Percentiles rank a stretch among this genome's conserved stretches.
These are phyloP conservation scores for Apiotrichum siamense DNA, from an alignment of 1,284 basidiomycete genomes.

Conservation along the genomic window DNA sequence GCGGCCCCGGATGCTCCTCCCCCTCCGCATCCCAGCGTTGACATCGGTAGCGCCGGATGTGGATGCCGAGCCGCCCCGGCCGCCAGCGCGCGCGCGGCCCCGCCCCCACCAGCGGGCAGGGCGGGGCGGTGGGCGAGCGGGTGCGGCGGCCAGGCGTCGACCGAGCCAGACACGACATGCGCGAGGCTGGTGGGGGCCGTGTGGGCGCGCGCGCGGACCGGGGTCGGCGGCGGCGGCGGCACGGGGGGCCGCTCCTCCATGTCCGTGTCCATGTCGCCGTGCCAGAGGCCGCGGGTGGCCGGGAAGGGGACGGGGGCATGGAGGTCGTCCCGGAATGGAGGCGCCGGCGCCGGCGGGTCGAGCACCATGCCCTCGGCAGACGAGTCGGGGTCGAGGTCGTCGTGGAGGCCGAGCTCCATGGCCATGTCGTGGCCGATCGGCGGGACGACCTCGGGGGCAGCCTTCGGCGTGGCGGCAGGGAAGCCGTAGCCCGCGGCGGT, in stretches of 20 bases:
- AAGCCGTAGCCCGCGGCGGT: neutral
- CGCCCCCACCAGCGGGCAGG: too few species aligned
- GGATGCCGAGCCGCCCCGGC: neutral
- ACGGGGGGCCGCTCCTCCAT: neutral
- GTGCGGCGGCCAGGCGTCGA: neutral
- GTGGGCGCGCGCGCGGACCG: neutral
- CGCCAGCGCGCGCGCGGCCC: neutral
- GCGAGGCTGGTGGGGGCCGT: neutral
- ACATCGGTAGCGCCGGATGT: neutral
- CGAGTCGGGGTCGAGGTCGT: too few species aligned
- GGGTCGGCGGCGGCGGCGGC: neutral
- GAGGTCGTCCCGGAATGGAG: too few species aligned
- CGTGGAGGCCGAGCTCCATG: neutral
- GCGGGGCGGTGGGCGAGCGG: neutral
- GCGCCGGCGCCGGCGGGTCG: too few species aligned
- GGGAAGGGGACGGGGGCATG: too few species aligned
- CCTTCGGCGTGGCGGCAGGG: neutral
- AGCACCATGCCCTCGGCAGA: too few species aligned
- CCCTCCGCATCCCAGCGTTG: neutral
- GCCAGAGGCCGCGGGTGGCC: too few species aligned
- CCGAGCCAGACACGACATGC: neutral
- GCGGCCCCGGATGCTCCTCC: neutral
- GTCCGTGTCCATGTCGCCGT: neutral
- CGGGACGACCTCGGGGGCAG: neutral
- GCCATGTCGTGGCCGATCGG: neutral